These are phyloP conservation scores for Talaromyces amestolkiae DNA, from an alignment of 2,329 filamentous ascomycete genomes.

Conservation along the genomic window DNA sequence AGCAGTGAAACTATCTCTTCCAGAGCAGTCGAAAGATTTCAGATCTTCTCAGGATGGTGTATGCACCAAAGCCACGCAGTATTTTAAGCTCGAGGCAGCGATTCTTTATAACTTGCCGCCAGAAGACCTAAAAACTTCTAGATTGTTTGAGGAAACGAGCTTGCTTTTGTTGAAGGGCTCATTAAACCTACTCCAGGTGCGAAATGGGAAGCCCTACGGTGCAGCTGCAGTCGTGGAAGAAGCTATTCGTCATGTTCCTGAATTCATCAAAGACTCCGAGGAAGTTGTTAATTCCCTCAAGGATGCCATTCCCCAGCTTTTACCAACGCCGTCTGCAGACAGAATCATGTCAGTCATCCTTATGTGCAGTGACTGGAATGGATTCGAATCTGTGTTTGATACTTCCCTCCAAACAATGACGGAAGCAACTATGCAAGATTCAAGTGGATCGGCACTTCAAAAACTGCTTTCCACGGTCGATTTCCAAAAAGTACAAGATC, in stretches of 20 bases:
- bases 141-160: constrained; percentile 39
- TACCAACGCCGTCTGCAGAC: constrained; percentile 66
- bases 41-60: constrained; percentile 68
- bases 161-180: constrained; percentile 47
- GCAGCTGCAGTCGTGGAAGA: constrained; percentile 59
- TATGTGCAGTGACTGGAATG: constrained; percentile 48
- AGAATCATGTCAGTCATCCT: constrained; percentile 66
- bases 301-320: constrained; percentile 56
- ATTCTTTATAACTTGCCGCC: constrained; percentile 31
- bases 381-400: constrained; percentile 41
- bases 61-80: constrained; percentile 64
- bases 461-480: constrained; percentile 39
- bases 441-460: constrained; percentile 37
- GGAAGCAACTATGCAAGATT: constrained; percentile 31
- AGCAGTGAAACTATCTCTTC: constrained; percentile 69
- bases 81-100: constrained; percentile 58
- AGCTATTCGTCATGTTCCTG: constrained; percentile 47
- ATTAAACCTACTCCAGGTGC: constrained; percentile 49
- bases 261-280: constrained; percentile 40
- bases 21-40: constrained; percentile 78
- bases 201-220: constrained; percentile 67
- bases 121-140: constrained; percentile 26
- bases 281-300: constrained; percentile 54
- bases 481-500: constrained; percentile 36
- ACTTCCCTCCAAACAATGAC: constrained; percentile 37